Evolutionary conservation across 257 asterid genomes (phyloP).

Genomic region (Scutellaria minor): DNA sequence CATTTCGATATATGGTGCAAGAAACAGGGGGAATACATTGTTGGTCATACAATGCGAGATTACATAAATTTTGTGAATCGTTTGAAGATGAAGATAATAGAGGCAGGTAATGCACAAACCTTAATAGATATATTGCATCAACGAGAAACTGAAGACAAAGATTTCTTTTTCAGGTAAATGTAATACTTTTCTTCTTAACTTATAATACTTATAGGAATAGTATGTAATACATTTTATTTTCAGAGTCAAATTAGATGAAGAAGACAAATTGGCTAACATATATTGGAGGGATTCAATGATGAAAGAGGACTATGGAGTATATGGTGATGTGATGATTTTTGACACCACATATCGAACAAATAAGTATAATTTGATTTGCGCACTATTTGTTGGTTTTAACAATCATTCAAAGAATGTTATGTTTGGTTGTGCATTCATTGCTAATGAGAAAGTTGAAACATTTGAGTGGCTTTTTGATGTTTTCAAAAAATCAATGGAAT

Average conservation of each 20-base stretch:
- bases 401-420: slow-evolving; percentile 18
- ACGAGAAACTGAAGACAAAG: background rate
- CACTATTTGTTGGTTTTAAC: slow-evolving; percentile 2
- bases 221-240: background rate
- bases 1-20: background rate
- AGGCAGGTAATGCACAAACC: slow-evolving; percentile 9
- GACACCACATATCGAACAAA: slow-evolving; percentile 19
- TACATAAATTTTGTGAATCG: background rate
- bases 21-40: background rate
- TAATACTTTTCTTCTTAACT: no score
- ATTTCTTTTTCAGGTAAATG: background rate
- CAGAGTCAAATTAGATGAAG: background rate
- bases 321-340: slow-evolving; percentile 11
- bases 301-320: slow-evolving; percentile 14
- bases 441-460: slow-evolving; percentile 1
- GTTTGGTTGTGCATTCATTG: slow-evolving; percentile 15
- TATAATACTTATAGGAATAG: no score
- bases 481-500: slow-evolving; percentile 18
- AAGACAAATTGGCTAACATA: background rate
- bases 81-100: background rate
- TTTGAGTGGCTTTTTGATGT: slow-evolving; percentile 10
- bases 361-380: slow-evolving; percentile 16
- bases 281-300: slow-evolving; percentile 26
- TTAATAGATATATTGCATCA: background rate
- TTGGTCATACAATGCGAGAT: background rate